Evolutionary conservation across 306 rosid genomes (phyloP), one percentile per base, ranked within the genome.

Genomic region (Vigna angularis): DNA sequence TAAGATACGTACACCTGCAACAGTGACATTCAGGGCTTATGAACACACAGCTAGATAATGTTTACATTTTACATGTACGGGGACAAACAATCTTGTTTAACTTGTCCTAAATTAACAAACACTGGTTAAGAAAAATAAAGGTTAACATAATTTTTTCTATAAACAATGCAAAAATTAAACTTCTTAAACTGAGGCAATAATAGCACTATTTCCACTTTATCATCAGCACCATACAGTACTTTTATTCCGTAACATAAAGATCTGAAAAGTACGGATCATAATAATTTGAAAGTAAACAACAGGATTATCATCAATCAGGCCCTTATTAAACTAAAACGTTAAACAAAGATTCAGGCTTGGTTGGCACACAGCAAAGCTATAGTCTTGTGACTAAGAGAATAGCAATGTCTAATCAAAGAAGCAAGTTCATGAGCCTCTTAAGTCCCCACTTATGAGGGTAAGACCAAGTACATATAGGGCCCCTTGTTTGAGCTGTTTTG

Each of bases 101-200:
- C 68, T 32, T 79, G 74, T 45, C 61, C 20, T 32, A 61, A 51
- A 38, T 38, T 68, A 59, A 74, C 71, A 73, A 70, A 65, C 64
- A 65, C 4, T 10, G 13, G 34, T 56, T 66, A 45, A 70, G 32
- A 51, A 70, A 47, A 53, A 14, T n/a, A 49, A 14, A 55, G 16
- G 66, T 14, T 57, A 28, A 24, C 17, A 72, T 34, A 32, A 30
- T 51, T 18, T 62, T 36, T 49, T 61, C 49, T 6, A 75, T 9
- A 73, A 66, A 47, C 26, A 72, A 76, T 15, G 45, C 17, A 51
- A 24, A 68, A 59, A 68, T 34, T 59, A 78, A 30, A 79, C 62
- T 61, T 79, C 74, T 34, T 66, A 44, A 10, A 61, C 45, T 42
- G 56, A 58, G 44, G 15, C 56, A 73, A 59, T 38, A 44, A 57